Evolutionary conservation across 2,329 filamentous ascomycete genomes (phyloP), one percentile per base, ranked within the genome.

Genomic region (Phyllosticta capitalensis): DNA sequence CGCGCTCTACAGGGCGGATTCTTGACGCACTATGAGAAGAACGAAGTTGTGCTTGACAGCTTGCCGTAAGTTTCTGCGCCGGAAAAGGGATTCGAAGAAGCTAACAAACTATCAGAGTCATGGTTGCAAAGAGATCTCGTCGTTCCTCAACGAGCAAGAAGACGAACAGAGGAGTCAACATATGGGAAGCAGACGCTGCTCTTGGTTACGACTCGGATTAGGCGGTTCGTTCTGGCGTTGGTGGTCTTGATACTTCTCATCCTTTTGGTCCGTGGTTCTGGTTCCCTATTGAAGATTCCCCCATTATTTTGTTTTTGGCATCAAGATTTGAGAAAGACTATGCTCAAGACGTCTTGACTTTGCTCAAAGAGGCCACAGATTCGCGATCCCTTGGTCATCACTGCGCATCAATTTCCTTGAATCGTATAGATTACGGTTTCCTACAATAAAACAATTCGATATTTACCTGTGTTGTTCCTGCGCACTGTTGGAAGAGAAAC

Each of bases 1-100:
- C 73, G 85, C 48, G 74, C 85, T 28, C 72, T 89, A 49, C 81
- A 83, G 61, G 69, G 70, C 20, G 72, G 72, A 0, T 72, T 73
- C 59, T 64, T 67, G 5, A 66, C 69, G 28, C 72, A 74, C 54
- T 72, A 71, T 54, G 68, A 71, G 53, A 67, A 72, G 56, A 74
- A 74, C 45, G 70, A 73, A 14, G 60, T 55, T 22, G 60, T 61
- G 6, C 54, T 59, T 51, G 56, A 59, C 21, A 59, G 56, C 17
- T 50, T 59, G 24, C 56, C 56, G 56, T 59, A 59, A 54, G 56
- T 30, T 54, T 2, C 7, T 6, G 6, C 33, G 12, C 21, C 12
- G n/a, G 6, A 6, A 6, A 45, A n/a, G 17, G n/a, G 4, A 19
- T 5, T 5, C 6, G 17, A 17, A 3, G 7, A 45, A 45, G 38